Base-by-base conservation (phyloP, 805 yeast species). In the Wickerhamomyces subpelliculosus region DNA sequence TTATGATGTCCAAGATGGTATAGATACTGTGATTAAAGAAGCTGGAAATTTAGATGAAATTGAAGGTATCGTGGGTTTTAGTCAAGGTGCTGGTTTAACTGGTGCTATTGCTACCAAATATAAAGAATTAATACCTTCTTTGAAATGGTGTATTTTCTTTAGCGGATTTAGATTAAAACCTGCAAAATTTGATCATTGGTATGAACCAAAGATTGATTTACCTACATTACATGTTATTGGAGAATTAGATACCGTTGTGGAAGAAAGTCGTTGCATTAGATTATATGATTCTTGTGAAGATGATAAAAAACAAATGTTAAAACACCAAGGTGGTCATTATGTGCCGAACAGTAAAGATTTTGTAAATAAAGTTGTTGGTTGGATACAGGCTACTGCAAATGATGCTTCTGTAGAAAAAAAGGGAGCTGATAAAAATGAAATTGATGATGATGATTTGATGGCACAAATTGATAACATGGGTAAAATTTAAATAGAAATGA, bases 241-340 rank as follows among this genome's bases (percentile, higher is more conserved):
- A 18, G 90, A 90, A 43, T 62, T 87, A 22, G 98, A 93, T 51
- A 82, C 95, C 0, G 81, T 90, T 11, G 95, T 93, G 1, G 71
- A 79, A 2, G 88, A 82, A 35, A 80, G 76, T 31, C 68, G 95
- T 46, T 70, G 82, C 0, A 56, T 72, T 60, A 58, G 63, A 3
- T 64, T 90, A n/a, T 78, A 67, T 45, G 71, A 76, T 9, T 64
- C 67, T 14, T 73, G 73, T 44, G 62, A 60, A 24, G 66, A 61
- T 16, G 53, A 50, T 4, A 58, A 59, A 16, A 61, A 84, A 17
- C 67, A 65, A 0, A 32, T 70, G 32, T 48, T 88, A 40, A 80
- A 73, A 44, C 98, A 90, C 55, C 95, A 97, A 5, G 97, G 97
- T 36, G 96, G 96, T 2, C 98, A 90, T 56, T 90, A 81, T 54